Evolutionary conservation across 108 stramenopile species (phyloP).

Genomic region (Cyclotella kingstonii): DNA sequence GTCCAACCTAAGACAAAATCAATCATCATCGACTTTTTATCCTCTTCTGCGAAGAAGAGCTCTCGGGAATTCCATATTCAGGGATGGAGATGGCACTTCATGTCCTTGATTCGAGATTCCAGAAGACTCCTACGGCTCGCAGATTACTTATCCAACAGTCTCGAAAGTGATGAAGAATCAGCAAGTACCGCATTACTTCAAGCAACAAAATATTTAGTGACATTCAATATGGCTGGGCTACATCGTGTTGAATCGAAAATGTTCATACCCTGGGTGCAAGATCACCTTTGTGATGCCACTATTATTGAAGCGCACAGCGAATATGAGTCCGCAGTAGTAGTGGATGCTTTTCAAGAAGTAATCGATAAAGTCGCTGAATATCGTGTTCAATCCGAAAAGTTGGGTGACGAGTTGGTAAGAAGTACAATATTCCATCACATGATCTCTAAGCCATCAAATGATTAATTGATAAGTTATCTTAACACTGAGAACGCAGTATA

Average conservation of each 20-base stretch:
- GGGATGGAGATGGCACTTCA: constrained; percentile 85
- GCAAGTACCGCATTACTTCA: constrained; percentile 22
- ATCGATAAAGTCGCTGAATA: constrained; percentile 53
- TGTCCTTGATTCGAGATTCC: constrained; percentile 66
- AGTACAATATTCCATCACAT: not conserved
- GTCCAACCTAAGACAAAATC: not conserved
- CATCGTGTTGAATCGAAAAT: constrained; percentile 59
- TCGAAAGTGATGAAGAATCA: not conserved
- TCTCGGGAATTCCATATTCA: constrained; percentile 59
- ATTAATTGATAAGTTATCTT: not conserved
- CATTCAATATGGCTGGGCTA: constrained; percentile 76
- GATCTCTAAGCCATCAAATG: not conserved
- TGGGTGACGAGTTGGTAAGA: constrained; percentile 38
- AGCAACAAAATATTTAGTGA: constrained; percentile 62
- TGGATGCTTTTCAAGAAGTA: constrained; percentile 45
- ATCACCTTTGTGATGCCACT: constrained; percentile 32
- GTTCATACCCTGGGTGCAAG: constrained; percentile 69
- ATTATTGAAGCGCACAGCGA: constrained; percentile 9
- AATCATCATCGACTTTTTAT: constrained; percentile 4
- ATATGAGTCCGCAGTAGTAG: constrained; percentile 14
- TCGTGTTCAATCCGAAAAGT: constrained; percentile 38
- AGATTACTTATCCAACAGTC: constrained; percentile 6
- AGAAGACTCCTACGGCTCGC: constrained; percentile 52
- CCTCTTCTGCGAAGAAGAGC: not conserved
- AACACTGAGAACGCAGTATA: constrained; percentile 2